These are phyloP conservation scores for Lactuca sativa DNA, from an alignment of 129 eudicot genomes.

Conservation along the genomic window DNA sequence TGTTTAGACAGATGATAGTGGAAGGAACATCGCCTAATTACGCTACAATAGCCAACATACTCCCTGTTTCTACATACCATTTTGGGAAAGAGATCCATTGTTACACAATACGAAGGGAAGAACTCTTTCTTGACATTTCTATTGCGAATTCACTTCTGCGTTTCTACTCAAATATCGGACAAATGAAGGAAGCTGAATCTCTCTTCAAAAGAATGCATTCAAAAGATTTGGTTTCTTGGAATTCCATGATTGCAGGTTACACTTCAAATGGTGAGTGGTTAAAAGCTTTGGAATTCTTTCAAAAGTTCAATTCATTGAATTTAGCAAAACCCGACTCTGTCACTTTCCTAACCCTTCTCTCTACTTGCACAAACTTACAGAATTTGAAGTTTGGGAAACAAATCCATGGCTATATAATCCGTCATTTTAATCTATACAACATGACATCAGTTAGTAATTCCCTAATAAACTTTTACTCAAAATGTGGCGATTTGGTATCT, in stretches of 20 bases:
- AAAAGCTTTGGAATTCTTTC: constrained; percentile 56
- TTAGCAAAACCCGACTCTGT: constrained; percentile 52
- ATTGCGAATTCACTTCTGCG: constrained; percentile 71
- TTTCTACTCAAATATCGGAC: constrained; percentile 59
- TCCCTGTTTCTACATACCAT: constrained; percentile 54
- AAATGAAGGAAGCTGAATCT: constrained; percentile 44
- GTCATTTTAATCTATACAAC: constrained; percentile 36
- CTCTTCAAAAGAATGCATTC: constrained; percentile 53
- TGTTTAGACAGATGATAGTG: constrained; percentile 59
- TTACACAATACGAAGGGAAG: constrained; percentile 47
- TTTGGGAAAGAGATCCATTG: constrained; percentile 71
- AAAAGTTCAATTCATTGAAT: constrained; percentile 25
- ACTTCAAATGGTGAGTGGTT: constrained; percentile 57
- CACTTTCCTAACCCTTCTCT: constrained; percentile 62
- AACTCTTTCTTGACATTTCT: constrained; percentile 44
- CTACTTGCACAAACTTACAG: constrained; percentile 53
- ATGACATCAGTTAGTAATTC: constrained; percentile 69
- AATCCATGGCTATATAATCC: constrained; percentile 67
- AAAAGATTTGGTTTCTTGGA: constrained; percentile 83
- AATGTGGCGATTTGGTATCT: constrained; percentile 48
- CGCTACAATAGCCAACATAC: constrained; percentile 70
- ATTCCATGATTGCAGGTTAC: constrained; percentile 74
- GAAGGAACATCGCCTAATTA: constrained; percentile 57
- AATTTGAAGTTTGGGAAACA: constrained; percentile 59
- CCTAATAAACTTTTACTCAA: constrained; percentile 62